Percentiles rank a stretch among this genome's conserved stretches.
phyloP scores from a whole-genome alignment of 2,329 filamentous ascomycete species.

The Phyllosticta capitalensis region DNA sequence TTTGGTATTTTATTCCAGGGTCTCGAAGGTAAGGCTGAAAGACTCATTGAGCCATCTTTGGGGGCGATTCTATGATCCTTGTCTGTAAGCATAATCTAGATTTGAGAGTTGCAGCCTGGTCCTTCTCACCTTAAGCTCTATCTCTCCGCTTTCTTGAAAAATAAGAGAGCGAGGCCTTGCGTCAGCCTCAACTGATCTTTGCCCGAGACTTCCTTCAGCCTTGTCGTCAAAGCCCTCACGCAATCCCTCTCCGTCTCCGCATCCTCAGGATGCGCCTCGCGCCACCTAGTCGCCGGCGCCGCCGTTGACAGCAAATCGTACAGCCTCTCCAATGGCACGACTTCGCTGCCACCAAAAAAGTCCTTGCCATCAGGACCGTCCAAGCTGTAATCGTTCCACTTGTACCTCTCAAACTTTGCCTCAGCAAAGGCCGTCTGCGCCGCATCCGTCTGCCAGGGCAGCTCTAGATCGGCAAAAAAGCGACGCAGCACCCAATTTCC shows the following conservation, averaged over 20 bases:
- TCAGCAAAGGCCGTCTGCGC: conserved; percentile 31
- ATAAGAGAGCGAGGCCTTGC: neutral
- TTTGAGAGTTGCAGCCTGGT: too few species aligned
- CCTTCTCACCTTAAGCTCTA: too few species aligned
- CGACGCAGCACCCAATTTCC: conserved; percentile 35
- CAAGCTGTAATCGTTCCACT: conserved; percentile 32
- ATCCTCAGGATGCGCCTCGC: conserved; percentile 34
- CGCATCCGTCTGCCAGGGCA: conserved; percentile 41
- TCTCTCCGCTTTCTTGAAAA: conserved; percentile 1
- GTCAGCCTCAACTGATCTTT: neutral
- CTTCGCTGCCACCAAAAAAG: conserved; percentile 18
- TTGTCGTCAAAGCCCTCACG: conserved; percentile 22
- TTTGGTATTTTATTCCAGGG: too few species aligned
- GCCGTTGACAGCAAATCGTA: conserved; percentile 30
- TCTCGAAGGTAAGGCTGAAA: too few species aligned
- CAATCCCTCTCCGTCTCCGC: conserved; percentile 34
- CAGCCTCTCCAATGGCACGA: conserved; percentile 24
- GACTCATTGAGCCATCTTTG: too few species aligned
- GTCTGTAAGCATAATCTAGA: too few species aligned
- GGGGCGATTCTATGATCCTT: too few species aligned
- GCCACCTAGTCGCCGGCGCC: conserved; percentile 37
- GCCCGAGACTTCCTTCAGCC: conserved; percentile 13
- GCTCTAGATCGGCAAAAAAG: conserved; percentile 33
- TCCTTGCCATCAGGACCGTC: conserved; percentile 16
- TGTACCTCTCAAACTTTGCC: conserved; percentile 30